Evolutionary conservation across 805 yeast species (phyloP).

Genomic region (Barnettozyma pratensis): DNA sequence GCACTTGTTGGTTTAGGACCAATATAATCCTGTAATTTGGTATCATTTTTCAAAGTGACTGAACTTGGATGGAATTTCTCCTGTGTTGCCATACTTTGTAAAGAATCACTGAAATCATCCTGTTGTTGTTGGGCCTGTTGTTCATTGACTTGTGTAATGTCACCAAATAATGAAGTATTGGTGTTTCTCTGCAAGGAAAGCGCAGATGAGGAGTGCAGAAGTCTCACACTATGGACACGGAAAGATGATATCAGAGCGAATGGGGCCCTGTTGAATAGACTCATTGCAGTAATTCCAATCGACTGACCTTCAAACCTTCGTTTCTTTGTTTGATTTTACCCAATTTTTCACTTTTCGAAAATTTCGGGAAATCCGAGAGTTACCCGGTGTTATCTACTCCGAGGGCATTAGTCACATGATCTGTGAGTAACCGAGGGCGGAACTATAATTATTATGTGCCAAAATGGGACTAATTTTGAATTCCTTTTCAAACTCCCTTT

Average conservation of each 20-base stretch:
- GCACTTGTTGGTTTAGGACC: constrained; percentile 49
- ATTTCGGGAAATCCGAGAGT: not conserved
- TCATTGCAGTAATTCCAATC: not conserved
- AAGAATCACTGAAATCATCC: constrained; percentile 21
- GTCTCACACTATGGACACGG: not conserved
- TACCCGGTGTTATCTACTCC: not conserved
- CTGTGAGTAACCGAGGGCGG: too few relatives aligned
- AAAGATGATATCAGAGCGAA: constrained; percentile 4
- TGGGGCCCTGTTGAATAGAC: not conserved
- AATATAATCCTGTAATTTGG: constrained; percentile 41
- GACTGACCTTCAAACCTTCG: too few relatives aligned
- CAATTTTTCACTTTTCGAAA: not conserved
- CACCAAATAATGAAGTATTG: constrained; percentile 20
- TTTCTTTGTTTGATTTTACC: not conserved
- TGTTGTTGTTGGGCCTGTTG: constrained; percentile 12
- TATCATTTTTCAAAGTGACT: constrained; percentile 31
- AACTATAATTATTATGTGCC: too few relatives aligned
- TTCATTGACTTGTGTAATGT: constrained; percentile 18
- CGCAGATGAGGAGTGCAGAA: not conserved
- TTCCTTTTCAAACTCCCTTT: too few relatives aligned
- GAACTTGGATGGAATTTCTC: constrained; percentile 19
- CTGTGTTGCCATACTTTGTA: constrained; percentile 21
- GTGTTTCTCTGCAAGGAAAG: not conserved
- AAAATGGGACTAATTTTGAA: too few relatives aligned
- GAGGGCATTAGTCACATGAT: too few relatives aligned